Conservation (phyloP, 306 rosid genomes). For the Hippophae rhamnoides region DNA sequence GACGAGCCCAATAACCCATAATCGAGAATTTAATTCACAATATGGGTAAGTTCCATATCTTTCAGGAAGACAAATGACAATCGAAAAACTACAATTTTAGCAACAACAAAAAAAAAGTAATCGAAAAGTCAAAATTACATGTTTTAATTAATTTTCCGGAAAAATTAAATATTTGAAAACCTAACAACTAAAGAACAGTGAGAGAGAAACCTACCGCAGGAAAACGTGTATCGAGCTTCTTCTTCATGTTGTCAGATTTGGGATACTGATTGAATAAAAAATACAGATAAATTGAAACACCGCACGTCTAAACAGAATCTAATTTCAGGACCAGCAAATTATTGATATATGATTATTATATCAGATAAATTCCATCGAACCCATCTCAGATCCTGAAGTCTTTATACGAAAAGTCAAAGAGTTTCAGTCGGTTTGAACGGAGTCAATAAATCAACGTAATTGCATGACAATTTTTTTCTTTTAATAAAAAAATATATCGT, state of each 20-base stretch:
- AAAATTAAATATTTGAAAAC: conserved; percentile 8
- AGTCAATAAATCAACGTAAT: not conserved
- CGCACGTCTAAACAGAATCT: conserved; percentile 1
- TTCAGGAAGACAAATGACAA: not conserved
- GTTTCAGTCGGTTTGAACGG: conserved; percentile 25
- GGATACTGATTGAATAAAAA: conserved; percentile 15
- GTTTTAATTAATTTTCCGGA: conserved; percentile 6
- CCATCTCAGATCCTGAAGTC: conserved; percentile 56
- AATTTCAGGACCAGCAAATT: conserved; percentile 26
- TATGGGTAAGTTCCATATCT: not conserved
- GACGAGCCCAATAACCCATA: not conserved
- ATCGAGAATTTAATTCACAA: not conserved
- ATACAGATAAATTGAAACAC: conserved; percentile 14
- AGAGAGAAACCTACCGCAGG: conserved; percentile 67
- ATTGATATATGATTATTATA: conserved; percentile 17
- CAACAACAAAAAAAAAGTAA: not conserved
- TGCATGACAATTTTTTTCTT: too few relatives aligned
- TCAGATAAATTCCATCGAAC: conserved; percentile 28
- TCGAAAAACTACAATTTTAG: not conserved
- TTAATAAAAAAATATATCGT: too few relatives aligned
- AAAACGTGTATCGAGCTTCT: conserved; percentile 94
- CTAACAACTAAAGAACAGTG: not conserved
- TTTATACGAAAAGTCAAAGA: conserved; percentile 4
- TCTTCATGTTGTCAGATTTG: conserved; percentile 68
- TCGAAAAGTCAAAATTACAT: not conserved